Evolutionary conservation across 2,329 filamentous ascomycete species (phyloP).

Genomic region (Pseudogymnoascus sp.): DNA sequence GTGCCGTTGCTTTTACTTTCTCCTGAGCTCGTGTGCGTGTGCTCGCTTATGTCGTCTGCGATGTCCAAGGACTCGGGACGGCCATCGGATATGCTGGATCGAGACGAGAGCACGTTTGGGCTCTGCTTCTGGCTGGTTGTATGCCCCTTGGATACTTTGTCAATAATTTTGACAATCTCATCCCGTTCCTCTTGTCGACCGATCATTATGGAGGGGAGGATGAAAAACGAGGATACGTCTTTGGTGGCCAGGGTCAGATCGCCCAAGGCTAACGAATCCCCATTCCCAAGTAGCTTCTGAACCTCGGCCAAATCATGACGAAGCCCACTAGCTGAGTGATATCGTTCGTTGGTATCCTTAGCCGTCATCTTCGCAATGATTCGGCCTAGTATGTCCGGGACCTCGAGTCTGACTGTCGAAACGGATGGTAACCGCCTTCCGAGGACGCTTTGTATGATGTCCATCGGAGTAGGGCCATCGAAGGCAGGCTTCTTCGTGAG

Average conservation of each 20-base stretch:
- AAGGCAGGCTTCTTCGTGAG: constrained; percentile 74
- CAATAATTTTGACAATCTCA: constrained; percentile 64
- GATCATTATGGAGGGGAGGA: constrained; percentile 72
- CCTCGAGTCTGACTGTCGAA: constrained; percentile 68
- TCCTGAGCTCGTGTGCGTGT: constrained; percentile 47
- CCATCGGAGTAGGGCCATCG: constrained; percentile 69
- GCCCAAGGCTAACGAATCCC: constrained; percentile 61
- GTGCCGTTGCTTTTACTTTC: constrained; percentile 33
- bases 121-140: constrained; percentile 36
- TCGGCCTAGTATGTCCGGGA: constrained; percentile 72
- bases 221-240: constrained; percentile 88
- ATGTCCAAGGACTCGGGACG: constrained; percentile 18
- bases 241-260: constrained; percentile 71
- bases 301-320: constrained; percentile 72
- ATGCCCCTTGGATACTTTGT: constrained; percentile 65
- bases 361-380: constrained; percentile 90
- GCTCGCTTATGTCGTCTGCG: constrained; percentile 52
- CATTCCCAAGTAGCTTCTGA: constrained; percentile 65
- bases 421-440: constrained; percentile 70
- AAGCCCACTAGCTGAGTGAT: constrained; percentile 80
- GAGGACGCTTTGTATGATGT: constrained; percentile 86
- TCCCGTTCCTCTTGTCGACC: constrained; percentile 67
- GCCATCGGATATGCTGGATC: constrained; percentile 42
- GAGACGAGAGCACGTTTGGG: constrained; percentile 43
- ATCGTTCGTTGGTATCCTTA: constrained; percentile 79